phyloP scores from a whole-genome alignment of 805 yeast species.

The Saccharomycopsis javanensis region DNA sequence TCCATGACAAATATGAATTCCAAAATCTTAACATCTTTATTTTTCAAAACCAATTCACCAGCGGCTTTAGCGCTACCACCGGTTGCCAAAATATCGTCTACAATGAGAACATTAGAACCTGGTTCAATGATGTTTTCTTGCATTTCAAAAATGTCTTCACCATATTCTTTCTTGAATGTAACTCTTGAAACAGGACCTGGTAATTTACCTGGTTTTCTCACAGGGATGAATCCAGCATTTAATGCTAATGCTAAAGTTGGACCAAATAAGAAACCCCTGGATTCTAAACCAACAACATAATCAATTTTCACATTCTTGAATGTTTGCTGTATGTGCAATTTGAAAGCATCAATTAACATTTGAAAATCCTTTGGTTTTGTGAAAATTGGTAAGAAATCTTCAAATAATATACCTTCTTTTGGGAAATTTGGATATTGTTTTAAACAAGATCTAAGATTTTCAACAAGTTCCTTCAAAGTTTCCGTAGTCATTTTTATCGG shows the following conservation, averaged over 20 bases:
- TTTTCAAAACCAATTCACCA: slow-evolving; percentile 58
- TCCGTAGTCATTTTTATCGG: not conserved
- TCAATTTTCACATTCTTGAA: slow-evolving; percentile 55
- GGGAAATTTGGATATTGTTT: slow-evolving; percentile 93
- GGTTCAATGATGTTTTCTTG: slow-evolving; percentile 73
- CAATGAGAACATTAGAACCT: slow-evolving; percentile 75
- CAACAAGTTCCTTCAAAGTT: slow-evolving; percentile 1
- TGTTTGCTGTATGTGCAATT: slow-evolving; percentile 52
- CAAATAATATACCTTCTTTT: slow-evolving; percentile 81
- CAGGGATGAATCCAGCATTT: slow-evolving; percentile 86
- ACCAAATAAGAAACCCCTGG: slow-evolving; percentile 95
- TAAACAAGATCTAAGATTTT: slow-evolving; percentile 42
- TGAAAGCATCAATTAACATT: slow-evolving; percentile 71
- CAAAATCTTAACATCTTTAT: slow-evolving; percentile 59
- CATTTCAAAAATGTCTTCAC: slow-evolving; percentile 79
- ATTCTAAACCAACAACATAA: slow-evolving; percentile 87
- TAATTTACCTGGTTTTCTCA: slow-evolving; percentile 90
- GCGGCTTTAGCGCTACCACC: slow-evolving; percentile 97
- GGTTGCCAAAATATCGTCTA: slow-evolving; percentile 96
- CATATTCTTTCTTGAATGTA: slow-evolving; percentile 83
- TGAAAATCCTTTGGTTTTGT: slow-evolving; percentile 72
- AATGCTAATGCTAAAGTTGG: slow-evolving; percentile 88
- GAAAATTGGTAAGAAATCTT: slow-evolving; percentile 94
- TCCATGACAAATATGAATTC: slow-evolving; percentile 90
- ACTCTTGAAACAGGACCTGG: slow-evolving; percentile 78